Evolutionary conservation across 495 filamentous ascomycete species (phyloP), one percentile per base, ranked within the genome.

Genomic region (Podospora tetraspora): DNA sequence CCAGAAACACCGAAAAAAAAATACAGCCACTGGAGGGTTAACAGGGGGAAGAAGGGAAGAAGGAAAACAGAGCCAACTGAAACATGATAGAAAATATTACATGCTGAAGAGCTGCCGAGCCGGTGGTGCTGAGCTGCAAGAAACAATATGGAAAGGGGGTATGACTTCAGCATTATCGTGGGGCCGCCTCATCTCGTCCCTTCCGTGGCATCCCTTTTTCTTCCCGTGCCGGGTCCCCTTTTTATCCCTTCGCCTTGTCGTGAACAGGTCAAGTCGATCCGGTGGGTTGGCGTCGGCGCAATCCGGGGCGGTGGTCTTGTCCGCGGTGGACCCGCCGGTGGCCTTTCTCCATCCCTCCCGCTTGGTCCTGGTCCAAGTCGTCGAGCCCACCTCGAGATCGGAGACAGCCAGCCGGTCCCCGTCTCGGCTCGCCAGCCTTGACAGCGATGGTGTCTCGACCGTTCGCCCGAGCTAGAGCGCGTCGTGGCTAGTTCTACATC

Each of bases 401-500:
- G 29, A 56, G 27, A 63, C 64, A 64, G 56, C 37, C 63, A 61
- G 63, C 59, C 67, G 19, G 24, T 58, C 37, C 61, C 57, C 24
- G 11, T 57, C 61, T 32, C 60, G 56, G 16, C 24, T 52, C 16
- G 2, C 11, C 32, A 52, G 56, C 24, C 27, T 25, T 57, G 62
- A n/a, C 43, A 19, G 6, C 43, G 43, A n/a, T 6, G 6, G 43
- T n/a, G 43, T 34, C 32, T 34, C 32, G 32, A 34, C 12, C 32
- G 32, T 27, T 32, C 32, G 1, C 2, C 32, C 32, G 1, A 63
- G 56, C 62, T 58, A 66, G 61, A 32, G 21, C 59, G 59, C 19
- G 13, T 64, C 30, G 30, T 66, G 59, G 62, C 29, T 52, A 27
- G 59, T 29, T 60, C 63, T 91, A 97, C 93, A 97, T 97, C 75